Percentiles rank a stretch among this genome's conserved stretches.
Evolutionary conservation across 306 rosid species (phyloP).

Genomic region (Trichosanthes truncata): DNA sequence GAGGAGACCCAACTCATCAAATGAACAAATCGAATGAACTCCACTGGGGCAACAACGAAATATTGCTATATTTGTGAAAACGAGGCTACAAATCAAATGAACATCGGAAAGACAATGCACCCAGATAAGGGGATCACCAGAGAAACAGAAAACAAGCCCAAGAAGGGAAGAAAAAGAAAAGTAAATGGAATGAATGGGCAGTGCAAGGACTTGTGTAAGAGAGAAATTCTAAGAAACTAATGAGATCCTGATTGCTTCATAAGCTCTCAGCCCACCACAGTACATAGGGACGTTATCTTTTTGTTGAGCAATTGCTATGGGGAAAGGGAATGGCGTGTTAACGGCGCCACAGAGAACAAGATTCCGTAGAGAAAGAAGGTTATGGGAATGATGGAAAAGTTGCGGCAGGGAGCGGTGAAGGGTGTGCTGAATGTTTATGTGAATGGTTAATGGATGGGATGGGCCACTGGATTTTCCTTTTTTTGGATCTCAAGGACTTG

Average conservation of each 20-base stretch:
- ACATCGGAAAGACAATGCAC: not conserved
- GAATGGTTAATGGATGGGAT: not conserved
- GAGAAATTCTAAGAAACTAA: not conserved
- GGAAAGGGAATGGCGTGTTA: not conserved
- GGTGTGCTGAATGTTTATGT: not conserved
- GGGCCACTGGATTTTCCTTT: not conserved
- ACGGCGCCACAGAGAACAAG: conserved; percentile 4
- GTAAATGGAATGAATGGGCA: not conserved
- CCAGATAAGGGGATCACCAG: not conserved
- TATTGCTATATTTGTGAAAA: not conserved
- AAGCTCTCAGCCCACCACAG: not conserved
- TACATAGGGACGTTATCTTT: not conserved
- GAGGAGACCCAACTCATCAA: not conserved
- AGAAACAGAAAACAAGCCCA: not conserved
- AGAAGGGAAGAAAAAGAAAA: not conserved
- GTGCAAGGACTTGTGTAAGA: not conserved
- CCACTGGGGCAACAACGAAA: not conserved
- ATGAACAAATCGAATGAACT: not conserved
- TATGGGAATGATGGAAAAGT: not conserved
- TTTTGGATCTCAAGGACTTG: not conserved
- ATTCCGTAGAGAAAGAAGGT: not conserved
- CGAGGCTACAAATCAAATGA: not conserved
- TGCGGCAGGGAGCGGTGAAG: not conserved
- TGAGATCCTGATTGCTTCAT: not conserved
- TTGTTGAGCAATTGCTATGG: not conserved